A percentile compares a stretch with the other conserved stretches of the same genome.
These are phyloP conservation scores for Xerocomus subilludens DNA, from an alignment of 1,284 basidiomycete genomes.

Conservation along the genomic window DNA sequence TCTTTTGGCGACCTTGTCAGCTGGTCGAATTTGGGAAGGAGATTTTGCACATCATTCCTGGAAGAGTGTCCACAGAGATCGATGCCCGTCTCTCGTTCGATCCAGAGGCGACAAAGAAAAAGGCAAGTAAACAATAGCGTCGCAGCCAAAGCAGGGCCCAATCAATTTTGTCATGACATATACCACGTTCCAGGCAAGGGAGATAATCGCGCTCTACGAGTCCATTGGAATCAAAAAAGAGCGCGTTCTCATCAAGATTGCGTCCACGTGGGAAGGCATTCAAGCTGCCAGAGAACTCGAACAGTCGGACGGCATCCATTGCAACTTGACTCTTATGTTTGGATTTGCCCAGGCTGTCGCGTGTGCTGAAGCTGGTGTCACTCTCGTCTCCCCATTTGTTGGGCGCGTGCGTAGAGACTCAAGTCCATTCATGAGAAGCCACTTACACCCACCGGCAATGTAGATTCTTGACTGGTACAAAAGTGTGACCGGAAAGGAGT, in stretches of 20 bases:
- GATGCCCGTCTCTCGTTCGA: constrained; percentile 98
- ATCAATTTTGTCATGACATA: constrained; percentile 23
- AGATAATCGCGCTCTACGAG: constrained; percentile 95
- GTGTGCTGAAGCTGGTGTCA: constrained; percentile 97
- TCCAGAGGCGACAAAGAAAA: constrained; percentile 90
- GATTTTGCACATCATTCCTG: constrained; percentile 96
- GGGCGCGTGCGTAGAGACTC: constrained; percentile 77
- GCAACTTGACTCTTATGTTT: constrained; percentile 99
- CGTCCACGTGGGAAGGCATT: constrained; percentile 99
- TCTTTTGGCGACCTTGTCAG: constrained; percentile 55
- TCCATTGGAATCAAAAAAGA: constrained; percentile 92
- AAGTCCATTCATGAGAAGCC: constrained; percentile 32
- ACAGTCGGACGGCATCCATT: constrained; percentile 92
- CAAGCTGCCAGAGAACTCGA: constrained; percentile 98
- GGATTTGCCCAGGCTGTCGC: constrained; percentile 99
- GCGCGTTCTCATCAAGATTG: constrained; percentile 98
- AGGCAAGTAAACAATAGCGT: constrained; percentile 59
- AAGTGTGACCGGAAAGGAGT: constrained; percentile 86
- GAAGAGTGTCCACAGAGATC: constrained; percentile 99
- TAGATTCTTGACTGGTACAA: constrained; percentile 98
- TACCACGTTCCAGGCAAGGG: constrained; percentile 72
- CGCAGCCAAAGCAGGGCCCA: no score
- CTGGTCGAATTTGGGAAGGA: constrained; percentile 97
- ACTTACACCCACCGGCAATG: constrained; percentile 7
- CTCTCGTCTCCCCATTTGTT: constrained; percentile 99